Percentiles rank a stretch among this genome's conserved stretches.
These are phyloP conservation scores for Thinopyrum elongatum DNA, from an alignment of 176 grass and related monocot species.

Conservation along the genomic window DNA sequence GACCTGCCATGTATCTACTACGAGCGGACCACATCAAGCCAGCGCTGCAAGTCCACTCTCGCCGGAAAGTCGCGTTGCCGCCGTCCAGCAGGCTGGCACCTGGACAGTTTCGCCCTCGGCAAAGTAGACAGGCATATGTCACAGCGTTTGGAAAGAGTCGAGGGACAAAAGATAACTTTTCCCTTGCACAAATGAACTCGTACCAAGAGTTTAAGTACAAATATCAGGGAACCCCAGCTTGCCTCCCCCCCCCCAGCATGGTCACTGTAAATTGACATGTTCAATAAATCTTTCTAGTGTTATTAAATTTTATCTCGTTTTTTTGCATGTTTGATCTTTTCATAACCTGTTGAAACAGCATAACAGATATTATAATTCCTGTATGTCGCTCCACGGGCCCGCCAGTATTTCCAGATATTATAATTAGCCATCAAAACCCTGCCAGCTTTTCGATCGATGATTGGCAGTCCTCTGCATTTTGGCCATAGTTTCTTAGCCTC, in stretches of 20 bases:
- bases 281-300: not conserved
- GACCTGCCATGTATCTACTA: too few species aligned
- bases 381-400: not conserved
- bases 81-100: too few species aligned
- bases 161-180: too few species aligned
- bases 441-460: not conserved
- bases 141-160: too few species aligned
- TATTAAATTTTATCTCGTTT: not conserved
- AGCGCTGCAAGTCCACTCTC: too few species aligned
- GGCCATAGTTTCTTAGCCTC: not conserved
- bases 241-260: not conserved
- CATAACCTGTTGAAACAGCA: constrained; percentile 1
- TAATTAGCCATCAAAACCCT: not conserved
- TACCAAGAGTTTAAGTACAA: constrained; percentile 2
- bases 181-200: not conserved
- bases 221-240: not conserved
- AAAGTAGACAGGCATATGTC: too few species aligned
- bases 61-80: too few species aligned
- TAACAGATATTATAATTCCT: not conserved
- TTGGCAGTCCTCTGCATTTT: not conserved
- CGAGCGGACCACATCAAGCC: too few species aligned
- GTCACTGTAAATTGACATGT: not conserved
- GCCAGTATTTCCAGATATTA: not conserved
- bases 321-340: not conserved
- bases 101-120: too few species aligned